Evolutionary conservation across 2,329 filamentous ascomycete species (phyloP).

Genomic region (Talaromyces sp.): DNA sequence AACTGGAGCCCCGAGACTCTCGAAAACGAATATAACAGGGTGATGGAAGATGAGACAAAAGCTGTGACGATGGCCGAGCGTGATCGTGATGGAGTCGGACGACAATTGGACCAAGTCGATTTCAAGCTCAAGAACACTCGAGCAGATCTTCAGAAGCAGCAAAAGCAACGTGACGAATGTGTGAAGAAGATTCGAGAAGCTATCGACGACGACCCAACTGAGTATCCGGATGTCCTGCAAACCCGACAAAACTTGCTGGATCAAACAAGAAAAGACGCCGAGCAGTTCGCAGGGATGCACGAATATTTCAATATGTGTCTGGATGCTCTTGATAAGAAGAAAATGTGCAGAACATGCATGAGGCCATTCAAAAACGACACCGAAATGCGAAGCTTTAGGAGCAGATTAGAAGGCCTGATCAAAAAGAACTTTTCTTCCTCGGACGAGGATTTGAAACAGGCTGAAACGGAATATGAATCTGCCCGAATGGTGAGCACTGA

Average conservation of each 20-base stretch:
- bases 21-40: slow-evolving; percentile 64
- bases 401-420: slow-evolving; percentile 58
- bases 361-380: slow-evolving; percentile 59
- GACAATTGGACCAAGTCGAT: slow-evolving; percentile 72
- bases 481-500: slow-evolving; percentile 60
- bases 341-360: slow-evolving; percentile 71
- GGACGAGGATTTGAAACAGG: slow-evolving; percentile 57
- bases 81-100: slow-evolving; percentile 63
- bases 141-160: slow-evolving; percentile 60
- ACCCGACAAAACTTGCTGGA: slow-evolving; percentile 50
- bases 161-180: slow-evolving; percentile 57
- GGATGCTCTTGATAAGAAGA: slow-evolving; percentile 59
- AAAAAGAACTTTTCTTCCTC: slow-evolving; percentile 51
- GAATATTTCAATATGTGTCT: slow-evolving; percentile 68
- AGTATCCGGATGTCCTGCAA: slow-evolving; percentile 49
- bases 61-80: slow-evolving; percentile 61
- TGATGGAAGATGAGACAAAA: slow-evolving; percentile 53
- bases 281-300: slow-evolving; percentile 61
- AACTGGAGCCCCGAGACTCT: slow-evolving; percentile 67
- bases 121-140: slow-evolving; percentile 64
- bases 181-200: slow-evolving; percentile 59
- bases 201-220: slow-evolving; percentile 46
- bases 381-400: slow-evolving; percentile 59
- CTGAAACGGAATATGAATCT: slow-evolving; percentile 58
- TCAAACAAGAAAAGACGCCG: slow-evolving; percentile 57